These are phyloP conservation scores for Ogataea degrootiae DNA, from an alignment of 805 yeast species.

Conservation along the genomic window DNA sequence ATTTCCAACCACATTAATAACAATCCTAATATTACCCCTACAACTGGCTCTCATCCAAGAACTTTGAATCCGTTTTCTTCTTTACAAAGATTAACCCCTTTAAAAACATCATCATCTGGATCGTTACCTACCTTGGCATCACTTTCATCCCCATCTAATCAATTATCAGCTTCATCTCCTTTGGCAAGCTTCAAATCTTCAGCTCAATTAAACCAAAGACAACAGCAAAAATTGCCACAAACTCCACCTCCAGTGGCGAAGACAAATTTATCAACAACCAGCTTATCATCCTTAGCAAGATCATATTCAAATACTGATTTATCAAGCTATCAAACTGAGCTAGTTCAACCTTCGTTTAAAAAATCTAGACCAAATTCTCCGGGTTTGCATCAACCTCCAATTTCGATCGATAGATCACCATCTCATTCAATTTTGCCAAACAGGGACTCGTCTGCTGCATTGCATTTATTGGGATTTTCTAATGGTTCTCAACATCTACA, in stretches of 20 bases:
- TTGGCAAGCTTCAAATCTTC: not conserved
- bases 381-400: slow-evolving; percentile 16
- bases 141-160: not conserved
- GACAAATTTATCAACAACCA: slow-evolving; percentile 12
- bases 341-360: slow-evolving; percentile 36
- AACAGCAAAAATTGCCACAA: not conserved
- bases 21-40: slow-evolving; percentile 12
- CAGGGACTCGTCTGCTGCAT: slow-evolving; percentile 27
- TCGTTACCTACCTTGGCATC: slow-evolving; percentile 7
- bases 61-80: slow-evolving; percentile 35
- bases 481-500: slow-evolving; percentile 7
- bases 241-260: slow-evolving; percentile 1
- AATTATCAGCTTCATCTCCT: not conserved
- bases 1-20: slow-evolving; percentile 15
- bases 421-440: slow-evolving; percentile 13
- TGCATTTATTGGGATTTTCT: slow-evolving; percentile 27
- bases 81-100: slow-evolving; percentile 43
- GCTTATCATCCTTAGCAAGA: slow-evolving; percentile 10
- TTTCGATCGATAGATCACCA: slow-evolving; percentile 20
- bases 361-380: slow-evolving; percentile 51
- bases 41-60: slow-evolving; percentile 12
- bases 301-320: slow-evolving; percentile 42
- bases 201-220: not conserved
- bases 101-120: slow-evolving; percentile 18
- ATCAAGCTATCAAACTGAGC: slow-evolving; percentile 7